These are phyloP conservation scores for Fusarium neocosmosporiellum DNA, from an alignment of 2,329 filamentous ascomycete genomes.

Conservation along the genomic window DNA sequence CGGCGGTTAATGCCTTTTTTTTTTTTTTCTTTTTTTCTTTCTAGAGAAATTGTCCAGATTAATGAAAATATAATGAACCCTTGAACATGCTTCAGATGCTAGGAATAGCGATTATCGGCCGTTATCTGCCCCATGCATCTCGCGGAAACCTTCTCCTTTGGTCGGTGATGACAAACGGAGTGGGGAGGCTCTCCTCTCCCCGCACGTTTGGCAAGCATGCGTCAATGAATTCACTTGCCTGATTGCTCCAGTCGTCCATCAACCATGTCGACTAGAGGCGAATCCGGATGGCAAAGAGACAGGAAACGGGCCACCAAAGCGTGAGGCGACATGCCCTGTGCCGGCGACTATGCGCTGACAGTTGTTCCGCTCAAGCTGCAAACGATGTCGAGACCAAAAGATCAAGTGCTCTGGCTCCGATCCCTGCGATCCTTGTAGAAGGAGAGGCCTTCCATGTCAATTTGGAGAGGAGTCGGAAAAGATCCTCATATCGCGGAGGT, in stretches of 20 bases:
- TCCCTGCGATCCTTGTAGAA: neutral
- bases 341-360: neutral
- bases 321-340: neutral
- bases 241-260: neutral
- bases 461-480: neutral
- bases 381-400: neutral
- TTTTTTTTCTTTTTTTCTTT: neutral
- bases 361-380: neutral
- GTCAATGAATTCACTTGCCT: neutral
- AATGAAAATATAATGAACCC: neutral
- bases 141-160: neutral
- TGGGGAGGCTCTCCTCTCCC: neutral
- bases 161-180: neutral
- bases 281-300: neutral
- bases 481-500: neutral
- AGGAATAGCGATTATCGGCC: neutral
- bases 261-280: neutral
- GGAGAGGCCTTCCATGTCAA: neutral
- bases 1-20: neutral
- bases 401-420: neutral
- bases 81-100: neutral
- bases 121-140: neutral
- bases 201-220: neutral
- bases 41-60: neutral
- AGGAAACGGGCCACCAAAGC: neutral